phyloP scores from a whole-genome alignment of 2,329 filamentous ascomycete species.

The Claviceps purpurea region DNA sequence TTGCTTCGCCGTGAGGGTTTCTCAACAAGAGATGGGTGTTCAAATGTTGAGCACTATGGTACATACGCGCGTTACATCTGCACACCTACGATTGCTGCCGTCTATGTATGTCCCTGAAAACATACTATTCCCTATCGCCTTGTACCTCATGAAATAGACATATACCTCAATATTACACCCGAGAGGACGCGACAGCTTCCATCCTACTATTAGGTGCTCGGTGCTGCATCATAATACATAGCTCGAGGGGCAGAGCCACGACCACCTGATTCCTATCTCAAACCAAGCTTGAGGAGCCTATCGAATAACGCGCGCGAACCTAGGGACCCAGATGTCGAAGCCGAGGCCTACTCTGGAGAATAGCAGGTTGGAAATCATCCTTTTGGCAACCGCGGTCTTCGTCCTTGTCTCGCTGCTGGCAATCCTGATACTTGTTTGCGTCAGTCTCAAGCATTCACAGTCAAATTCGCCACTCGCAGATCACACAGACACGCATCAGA shows the following conservation, averaged over 20 bases:
- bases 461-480: background rate
- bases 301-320: background rate
- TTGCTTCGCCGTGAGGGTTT: background rate
- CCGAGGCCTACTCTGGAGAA: constrained; percentile 13
- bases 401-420: constrained; percentile 19
- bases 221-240: background rate
- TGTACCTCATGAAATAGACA: background rate
- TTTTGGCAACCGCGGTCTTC: constrained; percentile 20
- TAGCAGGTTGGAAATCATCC: constrained; percentile 19
- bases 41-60: background rate
- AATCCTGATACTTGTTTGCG: constrained; percentile 18
- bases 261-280: background rate
- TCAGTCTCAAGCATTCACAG: constrained; percentile 10
- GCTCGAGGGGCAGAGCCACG: background rate
- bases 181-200: background rate
- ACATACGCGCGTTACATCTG: background rate
- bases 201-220: background rate
- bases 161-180: background rate
- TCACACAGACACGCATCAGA: background rate
- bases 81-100: background rate
- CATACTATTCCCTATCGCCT: background rate
- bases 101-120: background rate
- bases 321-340: constrained; percentile 12
- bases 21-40: background rate
- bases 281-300: background rate